Percentiles rank a stretch among this genome's conserved stretches.
Conservation (phyloP, 768 basidiomycete genomes). For the Suillus plorans region DNA sequence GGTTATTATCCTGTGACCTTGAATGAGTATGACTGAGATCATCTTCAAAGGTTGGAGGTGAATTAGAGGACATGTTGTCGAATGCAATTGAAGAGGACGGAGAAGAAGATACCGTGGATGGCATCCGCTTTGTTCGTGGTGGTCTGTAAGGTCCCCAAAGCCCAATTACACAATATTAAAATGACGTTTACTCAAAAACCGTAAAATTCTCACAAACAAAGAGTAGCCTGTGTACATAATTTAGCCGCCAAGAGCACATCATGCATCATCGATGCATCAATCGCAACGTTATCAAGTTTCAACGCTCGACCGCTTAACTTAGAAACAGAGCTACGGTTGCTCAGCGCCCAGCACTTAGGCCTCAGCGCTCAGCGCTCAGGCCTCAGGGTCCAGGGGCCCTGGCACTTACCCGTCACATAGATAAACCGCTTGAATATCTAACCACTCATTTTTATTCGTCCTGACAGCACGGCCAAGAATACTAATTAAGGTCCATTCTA, state of each 20-base stretch:
- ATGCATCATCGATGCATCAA: background rate
- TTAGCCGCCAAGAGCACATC: background rate
- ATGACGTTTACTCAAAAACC: background rate
- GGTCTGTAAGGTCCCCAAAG: background rate
- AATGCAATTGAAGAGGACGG: conserved; percentile 36
- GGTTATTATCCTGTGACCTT: conserved; percentile 32
- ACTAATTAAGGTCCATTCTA: conserved; percentile 9
- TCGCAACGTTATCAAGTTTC: too few relatives aligned
- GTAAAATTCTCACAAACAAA: background rate
- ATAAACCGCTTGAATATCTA: background rate
- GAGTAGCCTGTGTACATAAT: background rate
- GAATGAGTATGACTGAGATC: conserved; percentile 39
- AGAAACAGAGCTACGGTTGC: background rate
- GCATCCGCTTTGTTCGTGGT: conserved; percentile 13
- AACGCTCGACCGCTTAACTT: too few relatives aligned
- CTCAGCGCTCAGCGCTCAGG: too few relatives aligned
- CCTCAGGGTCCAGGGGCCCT: too few relatives aligned
- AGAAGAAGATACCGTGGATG: conserved; percentile 3
- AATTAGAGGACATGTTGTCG: conserved; percentile 23
- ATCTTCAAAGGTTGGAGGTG: conserved; percentile 39
- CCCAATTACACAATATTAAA: background rate
- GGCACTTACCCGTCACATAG: background rate
- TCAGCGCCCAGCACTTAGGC: too few relatives aligned
- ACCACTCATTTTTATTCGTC: background rate
- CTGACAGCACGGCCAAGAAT: background rate